Percentiles rank a stretch among this genome's conserved stretches.
Evolutionary conservation across 352 stramenopile species (phyloP).

Genomic region (Saprolegnia diclina): DNA sequence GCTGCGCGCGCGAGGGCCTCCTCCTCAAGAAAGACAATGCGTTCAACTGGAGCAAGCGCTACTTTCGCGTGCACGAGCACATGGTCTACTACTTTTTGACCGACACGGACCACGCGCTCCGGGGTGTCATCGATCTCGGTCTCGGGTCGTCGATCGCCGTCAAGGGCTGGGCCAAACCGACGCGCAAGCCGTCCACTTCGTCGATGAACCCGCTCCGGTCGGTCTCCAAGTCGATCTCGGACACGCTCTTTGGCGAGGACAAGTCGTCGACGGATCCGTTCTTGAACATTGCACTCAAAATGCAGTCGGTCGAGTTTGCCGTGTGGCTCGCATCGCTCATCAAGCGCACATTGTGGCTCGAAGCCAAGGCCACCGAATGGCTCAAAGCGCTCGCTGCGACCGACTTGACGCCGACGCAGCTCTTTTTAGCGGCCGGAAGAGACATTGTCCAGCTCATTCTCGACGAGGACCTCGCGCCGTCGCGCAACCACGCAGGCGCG

Average conservation of each 20-base stretch:
- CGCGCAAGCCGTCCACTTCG: background rate
- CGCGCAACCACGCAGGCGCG: slow-evolving; percentile 55
- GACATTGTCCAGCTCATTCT: slow-evolving; percentile 73
- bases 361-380: slow-evolving; percentile 11
- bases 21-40: slow-evolving; percentile 84
- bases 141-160: slow-evolving; percentile 30
- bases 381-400: background rate
- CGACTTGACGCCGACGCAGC: slow-evolving; percentile 6
- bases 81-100: slow-evolving; percentile 87
- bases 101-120: slow-evolving; percentile 75
- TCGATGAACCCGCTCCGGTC: slow-evolving; percentile 4
- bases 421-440: slow-evolving; percentile 72
- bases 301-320: slow-evolving; percentile 1
- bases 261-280: background rate
- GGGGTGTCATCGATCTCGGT: slow-evolving; percentile 77
- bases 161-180: slow-evolving; percentile 16
- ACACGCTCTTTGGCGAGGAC: slow-evolving; percentile 14
- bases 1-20: slow-evolving; percentile 71
- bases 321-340: slow-evolving; percentile 9
- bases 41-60: slow-evolving; percentile 86
- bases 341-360: background rate
- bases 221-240: slow-evolving; percentile 14
- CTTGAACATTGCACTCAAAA: background rate
- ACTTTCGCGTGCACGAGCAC: slow-evolving; percentile 81
- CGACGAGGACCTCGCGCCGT: slow-evolving; percentile 46